Evolutionary conservation across 768 basidiomycete species (phyloP), one percentile per base, ranked within the genome.

Genomic region (Mycena crocata): DNA sequence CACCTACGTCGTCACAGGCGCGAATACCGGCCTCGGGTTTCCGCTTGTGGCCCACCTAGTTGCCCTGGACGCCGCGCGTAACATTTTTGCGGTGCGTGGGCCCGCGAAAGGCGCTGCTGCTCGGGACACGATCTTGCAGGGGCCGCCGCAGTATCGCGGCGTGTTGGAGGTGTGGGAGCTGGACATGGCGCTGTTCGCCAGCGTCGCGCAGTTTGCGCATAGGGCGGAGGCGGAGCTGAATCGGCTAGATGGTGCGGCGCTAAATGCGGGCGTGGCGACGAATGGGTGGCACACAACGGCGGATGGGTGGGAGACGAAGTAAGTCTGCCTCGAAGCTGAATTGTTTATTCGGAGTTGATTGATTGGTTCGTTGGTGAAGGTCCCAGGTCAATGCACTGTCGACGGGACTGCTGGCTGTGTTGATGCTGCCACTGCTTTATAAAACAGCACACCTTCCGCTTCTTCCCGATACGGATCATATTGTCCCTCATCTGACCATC

Each of bases 81-180:
- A 81, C 5, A 78, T 84, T 57, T 61, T 84, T 34, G 83, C 82
- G 14, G 79, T 83, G 8, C 81, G 81, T 26, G 57, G 79, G 10
- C 71, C 74, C 15, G 45, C 63, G 40, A 68, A 66, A 24, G 74
- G 79, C 21, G 34, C 62, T 3, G 78, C 76, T 1, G 69, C 79
- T 59, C 74, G 80, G 1, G 80, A 78, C 78, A 57, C 78, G 21
- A 68, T 80, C 23, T 76, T 80, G 0, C 76, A 24, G 4, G 55
- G 44, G 31, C 57, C 63, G 26, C 37, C 35, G 7, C 10, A 32
- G 14, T 57, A 78, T 64, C 45, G 49, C 23, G 71, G 75, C 8
- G 73, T 76, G 60, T 79, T 82, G 69, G 83, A 84, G 58, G 83
- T 82, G 81, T 84, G 82, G 81, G 81, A 82, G 56, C 70, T 84